A percentile compares a stretch with the other conserved stretches of the same genome.
Conservation (phyloP, 2,329 filamentous ascomycete species). For the Pestalotiopsis fici region DNA sequence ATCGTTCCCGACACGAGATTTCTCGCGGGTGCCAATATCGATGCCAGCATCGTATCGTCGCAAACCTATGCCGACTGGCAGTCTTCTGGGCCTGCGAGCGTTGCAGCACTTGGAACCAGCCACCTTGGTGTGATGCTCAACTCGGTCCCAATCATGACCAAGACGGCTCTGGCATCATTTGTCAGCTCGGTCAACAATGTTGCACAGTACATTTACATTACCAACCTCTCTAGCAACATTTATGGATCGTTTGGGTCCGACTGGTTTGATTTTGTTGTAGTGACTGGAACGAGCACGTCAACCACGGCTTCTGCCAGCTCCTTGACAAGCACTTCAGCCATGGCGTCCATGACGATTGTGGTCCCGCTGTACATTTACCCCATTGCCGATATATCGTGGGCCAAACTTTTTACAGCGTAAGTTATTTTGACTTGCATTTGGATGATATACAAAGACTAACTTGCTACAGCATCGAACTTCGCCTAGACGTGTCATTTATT, state of each 20-base stretch:
- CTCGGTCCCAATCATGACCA: neutral
- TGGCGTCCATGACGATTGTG: neutral
- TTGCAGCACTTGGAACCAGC: neutral
- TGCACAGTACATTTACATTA: neutral
- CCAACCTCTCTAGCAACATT: neutral
- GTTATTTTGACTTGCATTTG: neutral
- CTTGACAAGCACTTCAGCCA: neutral
- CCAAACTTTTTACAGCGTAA: neutral
- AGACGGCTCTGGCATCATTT: neutral
- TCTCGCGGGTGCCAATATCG: neutral
- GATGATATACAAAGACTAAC: neutral
- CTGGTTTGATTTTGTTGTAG: neutral
- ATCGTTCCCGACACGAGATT: neutral
- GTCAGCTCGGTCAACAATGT: neutral
- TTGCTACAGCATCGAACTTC: neutral
- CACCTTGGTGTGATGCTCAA: neutral
- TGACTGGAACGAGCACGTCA: neutral
- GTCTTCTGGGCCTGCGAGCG: neutral
- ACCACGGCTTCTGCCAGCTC: neutral
- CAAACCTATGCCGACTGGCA: neutral
- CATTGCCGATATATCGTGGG: neutral
- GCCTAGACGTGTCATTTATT: neutral
- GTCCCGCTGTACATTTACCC: neutral
- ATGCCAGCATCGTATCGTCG: neutral
- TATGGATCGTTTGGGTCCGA: neutral